Evolutionary conservation across 1,284 basidiomycete species (phyloP), one percentile per base, ranked within the genome.

Genomic region (Hymenochaete sp.): DNA sequence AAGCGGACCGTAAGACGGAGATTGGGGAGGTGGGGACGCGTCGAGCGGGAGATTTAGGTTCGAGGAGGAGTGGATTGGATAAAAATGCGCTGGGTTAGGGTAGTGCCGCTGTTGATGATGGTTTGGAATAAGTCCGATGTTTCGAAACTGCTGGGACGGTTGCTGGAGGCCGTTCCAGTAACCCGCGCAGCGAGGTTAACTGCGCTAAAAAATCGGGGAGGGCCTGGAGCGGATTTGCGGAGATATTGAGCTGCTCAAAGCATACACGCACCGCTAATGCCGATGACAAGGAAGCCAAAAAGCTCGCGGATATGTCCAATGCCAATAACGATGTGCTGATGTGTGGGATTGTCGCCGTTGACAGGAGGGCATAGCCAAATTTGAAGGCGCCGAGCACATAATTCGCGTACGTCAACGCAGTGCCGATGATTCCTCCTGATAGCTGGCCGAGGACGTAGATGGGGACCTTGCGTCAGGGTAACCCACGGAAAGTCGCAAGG

Each of bases 201-300:
- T 84, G 73, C 25, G 81, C 76, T 31, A 97, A 68, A 62, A 92
- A 93, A 21, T 80, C 68, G 7, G 93, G 93, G 22, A 97, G 70
- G 14, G 80, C 79, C 38, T 84, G 79, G 36, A 98, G 71, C 1
- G 87, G 86, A 62, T 98, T 98, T 45, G 79, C 82, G 10, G 90
- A 90, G 43, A 98, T 73, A 60, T 98, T 96, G 44, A 98, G 74
- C 66, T 98, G 95, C 61, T 98, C 93, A 31, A 98, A 77, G 53
- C 70, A 73, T 47, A 72, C 67, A 62, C 93, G 97, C 18, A 77
- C 66, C 18, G 79, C 74, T 35, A 98, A 75, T 11, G 79, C 73
- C 3, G 81, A 78, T 2, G 95, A 93, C 35, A 98, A 67, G 21
- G 81, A 79, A 27, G 76, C 73, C 29, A 98, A 73, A 52, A 84